phyloP scores from a whole-genome alignment of 1,284 basidiomycete species.

The Cutaneotrichosporon arboriforme region DNA sequence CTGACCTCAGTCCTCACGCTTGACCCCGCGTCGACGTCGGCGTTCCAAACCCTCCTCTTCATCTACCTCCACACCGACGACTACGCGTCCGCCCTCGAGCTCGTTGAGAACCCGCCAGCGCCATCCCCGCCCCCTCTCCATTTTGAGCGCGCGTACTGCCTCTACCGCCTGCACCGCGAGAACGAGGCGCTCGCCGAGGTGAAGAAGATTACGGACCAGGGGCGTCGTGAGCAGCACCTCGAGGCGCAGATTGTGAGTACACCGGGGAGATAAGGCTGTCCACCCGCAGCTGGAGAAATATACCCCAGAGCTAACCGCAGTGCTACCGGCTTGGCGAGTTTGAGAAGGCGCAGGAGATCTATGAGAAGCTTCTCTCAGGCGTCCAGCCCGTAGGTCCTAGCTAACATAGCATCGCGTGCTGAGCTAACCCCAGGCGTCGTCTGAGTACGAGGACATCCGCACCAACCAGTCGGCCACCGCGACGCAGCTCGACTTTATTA shows the following conservation, averaged over 20 bases:
- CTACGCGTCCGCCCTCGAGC: conserved; percentile 43
- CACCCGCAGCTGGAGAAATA: too few relatives aligned
- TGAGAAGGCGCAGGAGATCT: conserved; percentile 63
- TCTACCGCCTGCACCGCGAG: conserved; percentile 72
- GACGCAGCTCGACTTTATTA: conserved; percentile 72
- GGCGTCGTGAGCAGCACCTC: conserved; percentile 66
- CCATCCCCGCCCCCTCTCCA: conserved; percentile 35
- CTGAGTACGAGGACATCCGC: conserved; percentile 76
- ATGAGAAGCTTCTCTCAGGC: conserved; percentile 61
- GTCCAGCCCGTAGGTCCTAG: not conserved
- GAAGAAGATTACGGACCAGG: conserved; percentile 51
- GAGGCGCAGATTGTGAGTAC: conserved; percentile 73
- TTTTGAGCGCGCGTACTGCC: conserved; percentile 72
- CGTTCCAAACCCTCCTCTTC: conserved; percentile 72
- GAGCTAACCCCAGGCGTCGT: conserved; percentile 57
- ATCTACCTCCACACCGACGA: conserved; percentile 76
- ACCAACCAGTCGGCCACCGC: conserved; percentile 74
- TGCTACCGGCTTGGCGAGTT: conserved; percentile 71
- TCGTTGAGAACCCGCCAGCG: conserved; percentile 42
- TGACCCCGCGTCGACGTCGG: conserved; percentile 63
- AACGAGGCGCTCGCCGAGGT: conserved; percentile 59
- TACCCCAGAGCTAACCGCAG: conserved; percentile 50
- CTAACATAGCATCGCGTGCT: too few relatives aligned
- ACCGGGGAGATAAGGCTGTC: not conserved
- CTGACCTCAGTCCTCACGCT: conserved; percentile 59